Conservation (phyloP, 2,329 filamentous ascomycete genomes). For the Iodosphaeria phyllophila region DNA sequence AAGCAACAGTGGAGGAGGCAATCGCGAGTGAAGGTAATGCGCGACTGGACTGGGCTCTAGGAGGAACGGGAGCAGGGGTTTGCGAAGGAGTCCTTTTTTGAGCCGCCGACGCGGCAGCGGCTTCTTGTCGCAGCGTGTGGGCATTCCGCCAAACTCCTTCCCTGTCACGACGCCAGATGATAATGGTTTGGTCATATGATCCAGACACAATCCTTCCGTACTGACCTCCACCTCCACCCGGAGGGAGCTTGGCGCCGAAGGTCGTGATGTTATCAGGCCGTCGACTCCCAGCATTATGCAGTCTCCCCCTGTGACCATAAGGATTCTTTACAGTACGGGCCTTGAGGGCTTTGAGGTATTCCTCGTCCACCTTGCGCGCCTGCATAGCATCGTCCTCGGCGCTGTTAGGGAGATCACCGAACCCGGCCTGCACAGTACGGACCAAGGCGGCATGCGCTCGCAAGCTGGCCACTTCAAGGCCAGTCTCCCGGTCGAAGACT, state of each 20-base stretch:
- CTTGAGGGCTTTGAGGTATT: constrained; percentile 46
- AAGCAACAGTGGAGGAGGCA: too few species aligned
- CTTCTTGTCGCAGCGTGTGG: constrained; percentile 58
- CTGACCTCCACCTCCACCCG: constrained; percentile 72
- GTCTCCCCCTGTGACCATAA: constrained; percentile 16
- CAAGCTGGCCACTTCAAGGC: constrained; percentile 77
- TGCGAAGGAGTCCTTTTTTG: constrained; percentile 6
- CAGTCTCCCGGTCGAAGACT: constrained; percentile 75
- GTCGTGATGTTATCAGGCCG: constrained; percentile 60
- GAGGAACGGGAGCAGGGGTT: constrained; percentile 3
- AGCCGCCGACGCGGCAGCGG: constrained; percentile 36
- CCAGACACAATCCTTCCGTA: constrained; percentile 95
- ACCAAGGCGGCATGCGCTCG: constrained; percentile 71
- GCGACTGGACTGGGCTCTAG: constrained; percentile 5
- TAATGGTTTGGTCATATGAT: constrained; percentile 88
- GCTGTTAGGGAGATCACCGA: constrained; percentile 72
- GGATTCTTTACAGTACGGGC: constrained; percentile 26
- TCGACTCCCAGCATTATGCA: constrained; percentile 52
- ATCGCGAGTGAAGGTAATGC: not conserved
- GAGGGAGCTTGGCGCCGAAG: constrained; percentile 71
- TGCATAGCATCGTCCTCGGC: constrained; percentile 54
- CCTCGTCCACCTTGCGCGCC: constrained; percentile 53
- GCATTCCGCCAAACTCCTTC: constrained; percentile 71
- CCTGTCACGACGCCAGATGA: constrained; percentile 79
- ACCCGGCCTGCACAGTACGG: constrained; percentile 85